Evolutionary conservation across 495 filamentous ascomycete species (phyloP).

Genomic region (Penicillium pulvis): DNA sequence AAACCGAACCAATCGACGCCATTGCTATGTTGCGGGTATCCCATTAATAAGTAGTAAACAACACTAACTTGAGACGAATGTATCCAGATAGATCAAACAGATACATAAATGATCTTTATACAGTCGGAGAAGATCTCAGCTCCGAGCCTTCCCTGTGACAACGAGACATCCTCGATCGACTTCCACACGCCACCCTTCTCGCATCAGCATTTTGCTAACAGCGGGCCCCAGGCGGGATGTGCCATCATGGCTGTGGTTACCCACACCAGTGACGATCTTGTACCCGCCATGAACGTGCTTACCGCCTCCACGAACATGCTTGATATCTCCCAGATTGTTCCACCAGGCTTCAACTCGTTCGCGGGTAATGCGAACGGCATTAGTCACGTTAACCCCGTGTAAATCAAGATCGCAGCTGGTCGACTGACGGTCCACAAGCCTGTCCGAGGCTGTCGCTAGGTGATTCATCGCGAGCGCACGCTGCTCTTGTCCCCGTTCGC

Average conservation of each 20-base stretch:
- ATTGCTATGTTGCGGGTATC: not conserved
- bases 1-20: not conserved
- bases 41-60: not conserved
- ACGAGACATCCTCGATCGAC: constrained; percentile 64
- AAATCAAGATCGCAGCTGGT: constrained; percentile 65
- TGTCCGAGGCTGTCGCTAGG: constrained; percentile 57
- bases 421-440: constrained; percentile 62
- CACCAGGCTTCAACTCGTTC: constrained; percentile 76
- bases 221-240: constrained; percentile 74
- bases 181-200: constrained; percentile 83
- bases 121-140: not conserved
- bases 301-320: constrained; percentile 48
- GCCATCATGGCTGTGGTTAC: constrained; percentile 77
- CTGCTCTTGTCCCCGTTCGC: constrained; percentile 56
- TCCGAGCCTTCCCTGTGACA: constrained; percentile 57
- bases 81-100: not conserved
- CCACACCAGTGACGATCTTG: constrained; percentile 78
- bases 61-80: not conserved
- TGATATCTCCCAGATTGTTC: constrained; percentile 65
- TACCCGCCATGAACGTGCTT: constrained; percentile 52
- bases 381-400: constrained; percentile 79
- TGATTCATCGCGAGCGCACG: constrained; percentile 45
- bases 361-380: constrained; percentile 74
- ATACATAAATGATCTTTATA: not conserved
- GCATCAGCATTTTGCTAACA: constrained; percentile 73